A percentile compares a stretch with the other conserved stretches of the same genome.
These are phyloP conservation scores for Striga hermonthica DNA, from an alignment of 305 asterid species.

Conservation along the genomic window DNA sequence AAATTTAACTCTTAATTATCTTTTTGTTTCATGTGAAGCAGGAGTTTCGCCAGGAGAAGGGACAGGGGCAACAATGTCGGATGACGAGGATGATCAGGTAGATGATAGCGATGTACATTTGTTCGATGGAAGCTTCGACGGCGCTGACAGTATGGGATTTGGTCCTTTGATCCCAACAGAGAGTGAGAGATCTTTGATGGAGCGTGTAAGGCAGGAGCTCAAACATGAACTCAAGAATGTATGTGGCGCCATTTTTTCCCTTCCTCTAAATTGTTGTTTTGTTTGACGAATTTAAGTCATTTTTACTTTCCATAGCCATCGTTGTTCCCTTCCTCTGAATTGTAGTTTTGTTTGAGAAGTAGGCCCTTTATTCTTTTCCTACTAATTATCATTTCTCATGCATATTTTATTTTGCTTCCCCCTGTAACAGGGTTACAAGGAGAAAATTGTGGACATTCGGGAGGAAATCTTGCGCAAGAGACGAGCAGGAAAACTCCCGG, in stretches of 20 bases:
- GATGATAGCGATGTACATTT: slow-evolving; percentile 69
- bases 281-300: too few species aligned
- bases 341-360: neutral
- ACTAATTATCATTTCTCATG: too few species aligned
- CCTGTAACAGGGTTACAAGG: slow-evolving; percentile 38
- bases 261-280: neutral
- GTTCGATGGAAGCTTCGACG: slow-evolving; percentile 72
- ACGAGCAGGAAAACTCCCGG: neutral
- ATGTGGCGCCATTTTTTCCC: neutral
- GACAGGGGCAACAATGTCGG: slow-evolving; percentile 89
- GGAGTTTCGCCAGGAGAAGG: slow-evolving; percentile 87
- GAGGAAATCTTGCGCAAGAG: slow-evolving; percentile 1
- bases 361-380: neutral
- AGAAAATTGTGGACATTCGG: neutral
- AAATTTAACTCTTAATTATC: neutral
- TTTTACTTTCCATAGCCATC: too few species aligned
- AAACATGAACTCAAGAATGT: slow-evolving; percentile 89
- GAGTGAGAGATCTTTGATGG: slow-evolving; percentile 81
- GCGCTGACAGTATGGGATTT: slow-evolving; percentile 68
- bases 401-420: too few species aligned
- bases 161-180: slow-evolving; percentile 81
- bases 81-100: slow-evolving; percentile 71
- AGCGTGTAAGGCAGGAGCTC: slow-evolving; percentile 75
- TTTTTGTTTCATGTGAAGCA: slow-evolving; percentile 15
- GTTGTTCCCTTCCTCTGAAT: neutral